A percentile compares a stretch with the other conserved stretches of the same genome.
Evolutionary conservation across 441 rosid genomes (phyloP).

Genomic region (Hura crepitans): DNA sequence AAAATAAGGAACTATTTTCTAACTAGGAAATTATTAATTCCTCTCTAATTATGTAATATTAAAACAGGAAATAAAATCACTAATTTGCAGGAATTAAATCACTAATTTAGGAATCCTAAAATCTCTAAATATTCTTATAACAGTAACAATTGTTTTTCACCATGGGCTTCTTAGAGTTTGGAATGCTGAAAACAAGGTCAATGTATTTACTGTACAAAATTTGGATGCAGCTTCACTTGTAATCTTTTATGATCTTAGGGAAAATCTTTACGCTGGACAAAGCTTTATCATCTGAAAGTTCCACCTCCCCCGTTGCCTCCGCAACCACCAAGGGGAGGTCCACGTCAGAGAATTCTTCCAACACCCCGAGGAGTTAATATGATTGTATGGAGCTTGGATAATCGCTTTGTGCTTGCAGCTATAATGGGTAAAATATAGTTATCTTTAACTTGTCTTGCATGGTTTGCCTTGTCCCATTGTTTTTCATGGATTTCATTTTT

Average conservation of each 20-base stretch:
- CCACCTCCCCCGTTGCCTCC: slow-evolving; percentile 99
- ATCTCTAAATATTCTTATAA: too few species aligned
- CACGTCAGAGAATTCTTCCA: slow-evolving; percentile 96
- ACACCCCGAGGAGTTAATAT: slow-evolving; percentile 99
- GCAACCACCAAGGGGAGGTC: slow-evolving; percentile 95
- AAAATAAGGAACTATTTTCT: too few species aligned
- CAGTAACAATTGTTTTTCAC: too few species aligned
- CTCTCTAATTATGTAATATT: too few species aligned
- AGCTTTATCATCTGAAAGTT: slow-evolving; percentile 92
- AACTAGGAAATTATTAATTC: too few species aligned
- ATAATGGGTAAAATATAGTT: slow-evolving; percentile 74
- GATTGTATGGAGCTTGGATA: slow-evolving; percentile 98
- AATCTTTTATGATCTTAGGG: slow-evolving; percentile 45
- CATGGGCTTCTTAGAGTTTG: slow-evolving; percentile 18
- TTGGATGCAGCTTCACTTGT: slow-evolving; percentile 17
- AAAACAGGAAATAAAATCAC: too few species aligned
- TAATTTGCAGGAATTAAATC: too few species aligned
- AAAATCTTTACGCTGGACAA: slow-evolving; percentile 78
- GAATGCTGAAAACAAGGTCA: slow-evolving; percentile 17
- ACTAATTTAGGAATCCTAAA: too few species aligned
- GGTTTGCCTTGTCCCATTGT: not conserved
- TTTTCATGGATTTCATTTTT: not conserved
- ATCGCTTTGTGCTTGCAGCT: slow-evolving; percentile 99
- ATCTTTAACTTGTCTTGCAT: not conserved
- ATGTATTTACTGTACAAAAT: not conserved